Evolutionary conservation across 2,329 filamentous ascomycete genomes (phyloP).

Genomic region (Harringtonia aguacate): DNA sequence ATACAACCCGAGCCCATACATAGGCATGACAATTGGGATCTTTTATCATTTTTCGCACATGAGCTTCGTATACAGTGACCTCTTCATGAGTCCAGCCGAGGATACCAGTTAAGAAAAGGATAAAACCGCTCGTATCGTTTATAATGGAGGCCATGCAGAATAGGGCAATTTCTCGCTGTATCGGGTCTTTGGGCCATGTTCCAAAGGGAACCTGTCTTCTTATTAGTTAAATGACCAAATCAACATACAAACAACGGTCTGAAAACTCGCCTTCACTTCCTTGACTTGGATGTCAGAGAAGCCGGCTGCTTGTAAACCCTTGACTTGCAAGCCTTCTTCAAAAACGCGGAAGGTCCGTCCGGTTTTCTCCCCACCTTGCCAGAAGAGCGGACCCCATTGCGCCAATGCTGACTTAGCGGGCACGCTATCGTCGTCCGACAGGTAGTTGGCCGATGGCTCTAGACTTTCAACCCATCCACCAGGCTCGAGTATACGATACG

Average conservation of each 20-base stretch:
- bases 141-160: constrained; percentile 7
- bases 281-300: constrained; percentile 45
- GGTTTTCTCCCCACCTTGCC: constrained; percentile 31
- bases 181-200: constrained; percentile 22
- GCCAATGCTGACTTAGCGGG: constrained; percentile 12
- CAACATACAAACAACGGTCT: too few species aligned
- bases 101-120: constrained; percentile 10
- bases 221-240: too few species aligned
- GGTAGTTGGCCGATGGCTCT: constrained; percentile 11
- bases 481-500: constrained; percentile 26
- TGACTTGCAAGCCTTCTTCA: constrained; percentile 39
- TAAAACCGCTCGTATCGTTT: constrained; percentile 11
- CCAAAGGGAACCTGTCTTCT: too few species aligned
- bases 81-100: constrained; percentile 12
- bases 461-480: constrained; percentile 32
- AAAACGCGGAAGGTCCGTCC: constrained; percentile 36
- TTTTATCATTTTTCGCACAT: constrained; percentile 3
- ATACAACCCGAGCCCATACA: neutral
- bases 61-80: constrained; percentile 8
- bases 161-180: constrained; percentile 16
- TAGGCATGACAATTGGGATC: neutral
- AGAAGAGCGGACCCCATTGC: constrained; percentile 17
- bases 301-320: constrained; percentile 41
- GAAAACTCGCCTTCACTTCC: constrained; percentile 35
- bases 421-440: constrained; percentile 13